Base-by-base conservation (phyloP, 2,329 filamentous ascomycete genomes). In the Neofusicoccum kwambonambiense region DNA sequence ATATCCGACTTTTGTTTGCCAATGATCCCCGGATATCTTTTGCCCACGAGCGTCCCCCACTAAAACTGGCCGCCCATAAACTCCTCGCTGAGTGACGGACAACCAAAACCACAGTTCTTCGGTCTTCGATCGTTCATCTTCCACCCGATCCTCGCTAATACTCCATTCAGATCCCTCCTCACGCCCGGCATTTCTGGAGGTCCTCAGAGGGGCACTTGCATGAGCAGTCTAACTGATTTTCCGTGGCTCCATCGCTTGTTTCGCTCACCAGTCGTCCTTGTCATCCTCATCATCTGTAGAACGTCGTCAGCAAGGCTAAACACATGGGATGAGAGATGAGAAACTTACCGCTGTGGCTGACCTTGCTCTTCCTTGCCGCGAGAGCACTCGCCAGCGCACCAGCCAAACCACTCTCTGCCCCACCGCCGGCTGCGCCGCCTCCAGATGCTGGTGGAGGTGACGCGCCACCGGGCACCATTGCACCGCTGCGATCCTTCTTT, bases 351-450 rank as follows among this genome's bases (percentile, higher is more conserved):
- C 92, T 96, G 76, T 91, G 90, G 80, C 91, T 92, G 76, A 97
- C 94, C 83, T 96, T 97, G 78, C 92, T 88, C 83, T 97, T 97
- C 77, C 94, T 86, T 80, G 87, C 89, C 66, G 91, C 91, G 70
- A 97, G 80, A 54, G 92, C 93, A 80, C 90, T 92, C 22, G 92
- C 92, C 84, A 97, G 74, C 51, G 81, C 81, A 12, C 79, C 80
- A 64, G 81, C 82, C 70, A 83, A 67, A 13, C 77, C 77, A 11
- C 58, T 63, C 35, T 76, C 75, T 22, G 69, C 73, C 3, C 76
- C 76, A 42, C 71, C 68, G 15, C 71, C 67, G 47, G 45, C 49
- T 54, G 70, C 73, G 39, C 71, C 80, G 50, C 78, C 80, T 64
- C 77, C 77, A 50, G 73, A 76, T 11, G 86, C 84, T 17, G 82